Conservation (phyloP, 305 asterid genomes). For the Fraxinus paxiana region DNA sequence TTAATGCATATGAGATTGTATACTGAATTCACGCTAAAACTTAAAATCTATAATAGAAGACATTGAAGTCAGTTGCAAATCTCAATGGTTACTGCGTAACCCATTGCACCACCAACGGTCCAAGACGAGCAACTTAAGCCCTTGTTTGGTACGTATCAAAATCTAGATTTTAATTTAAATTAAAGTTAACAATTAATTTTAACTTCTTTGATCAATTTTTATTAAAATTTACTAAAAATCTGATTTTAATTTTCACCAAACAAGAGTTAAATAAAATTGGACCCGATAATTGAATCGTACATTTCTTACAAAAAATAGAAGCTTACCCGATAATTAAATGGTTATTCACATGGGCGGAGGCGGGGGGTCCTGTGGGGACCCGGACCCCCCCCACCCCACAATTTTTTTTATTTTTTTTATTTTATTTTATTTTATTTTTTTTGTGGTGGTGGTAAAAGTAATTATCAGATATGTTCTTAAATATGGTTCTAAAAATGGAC, state of each 20-base stretch:
- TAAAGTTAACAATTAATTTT: neutral
- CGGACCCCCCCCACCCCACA: too few species aligned
- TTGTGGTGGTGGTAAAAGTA: too few species aligned
- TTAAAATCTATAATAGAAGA: neutral
- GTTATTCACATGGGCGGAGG: too few species aligned
- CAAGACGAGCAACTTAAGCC: neutral
- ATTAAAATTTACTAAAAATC: too few species aligned
- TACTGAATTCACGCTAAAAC: neutral
- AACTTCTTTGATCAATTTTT: neutral
- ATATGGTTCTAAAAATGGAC: too few species aligned
- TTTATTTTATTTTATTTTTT: too few species aligned
- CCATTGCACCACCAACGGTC: neutral
- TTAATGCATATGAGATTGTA: neutral
- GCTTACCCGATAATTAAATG: too few species aligned
- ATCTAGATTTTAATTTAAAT: too few species aligned
- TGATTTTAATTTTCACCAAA: neutral
- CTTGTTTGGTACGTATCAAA: neutral
- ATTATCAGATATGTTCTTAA: too few species aligned
- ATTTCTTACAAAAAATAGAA: neutral
- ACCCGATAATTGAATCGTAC: neutral
- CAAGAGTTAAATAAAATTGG: neutral
- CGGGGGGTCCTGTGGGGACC: too few species aligned
- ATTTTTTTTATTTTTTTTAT: too few species aligned
- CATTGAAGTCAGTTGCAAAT: neutral
- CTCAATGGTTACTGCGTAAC: neutral